phyloP scores from a whole-genome alignment of 192 early-diverging fungal genomes.

The Pilaira anomala region DNA sequence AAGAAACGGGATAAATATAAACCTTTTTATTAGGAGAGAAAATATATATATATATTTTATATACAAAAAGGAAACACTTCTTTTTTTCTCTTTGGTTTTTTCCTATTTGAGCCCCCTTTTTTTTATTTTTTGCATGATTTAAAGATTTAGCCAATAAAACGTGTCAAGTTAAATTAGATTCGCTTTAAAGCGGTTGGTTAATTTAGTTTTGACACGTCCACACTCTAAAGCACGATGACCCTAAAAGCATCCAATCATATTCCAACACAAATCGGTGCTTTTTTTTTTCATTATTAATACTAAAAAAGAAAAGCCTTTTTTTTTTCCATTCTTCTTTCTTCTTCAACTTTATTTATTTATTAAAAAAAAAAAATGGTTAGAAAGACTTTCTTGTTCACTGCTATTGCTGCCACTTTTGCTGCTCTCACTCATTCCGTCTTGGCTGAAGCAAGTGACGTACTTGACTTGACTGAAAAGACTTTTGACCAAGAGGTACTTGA shows the following conservation, averaged over 20 bases:
- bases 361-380: conserved; percentile 23
- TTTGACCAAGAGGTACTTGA: conserved; percentile 60
- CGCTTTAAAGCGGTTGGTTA: too few species aligned
- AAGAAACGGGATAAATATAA: background rate
- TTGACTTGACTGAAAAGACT: conserved; percentile 52
- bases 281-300: background rate
- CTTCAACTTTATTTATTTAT: background rate
- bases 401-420: conserved; percentile 28
- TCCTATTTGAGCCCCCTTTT: too few species aligned
- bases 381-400: conserved; percentile 21
- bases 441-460: conserved; percentile 46
- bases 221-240: too few species aligned
- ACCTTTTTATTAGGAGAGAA: too few species aligned
- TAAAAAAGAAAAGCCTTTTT: too few species aligned
- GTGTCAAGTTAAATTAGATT: too few species aligned
- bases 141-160: too few species aligned
- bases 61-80: background rate
- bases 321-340: background rate
- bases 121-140: too few species aligned
- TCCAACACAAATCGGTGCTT: background rate
- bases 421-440: conserved; percentile 28
- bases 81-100: too few species aligned
- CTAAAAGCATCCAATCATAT: background rate
- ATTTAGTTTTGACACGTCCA: too few species aligned
- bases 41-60: conserved; percentile 1